Base-by-base conservation (phyloP, 352 stramenopile species). In the Phytophthora constricta region DNA sequence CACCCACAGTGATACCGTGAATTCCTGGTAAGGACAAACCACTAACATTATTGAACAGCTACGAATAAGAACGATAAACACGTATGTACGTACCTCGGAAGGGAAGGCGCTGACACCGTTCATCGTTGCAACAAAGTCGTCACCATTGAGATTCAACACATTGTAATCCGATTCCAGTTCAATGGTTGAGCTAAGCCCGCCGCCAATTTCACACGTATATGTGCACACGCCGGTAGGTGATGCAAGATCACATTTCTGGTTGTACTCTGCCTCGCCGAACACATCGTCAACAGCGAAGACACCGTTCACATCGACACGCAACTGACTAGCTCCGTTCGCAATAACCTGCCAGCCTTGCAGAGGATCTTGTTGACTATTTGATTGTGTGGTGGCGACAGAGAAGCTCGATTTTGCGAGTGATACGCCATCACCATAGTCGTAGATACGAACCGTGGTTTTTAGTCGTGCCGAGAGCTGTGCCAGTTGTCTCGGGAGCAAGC, bases 1-100 rank as follows among this genome's bases (percentile, higher is more conserved):
- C 23, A 91, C 79, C 84, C 84, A 91, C 23, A 91, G 58, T 22
- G 81, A 90, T 4, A 89, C 20, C 1, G 83, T 89, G 19, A 90
- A 76, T 8, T 62, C 72, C 81, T 88, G 71, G 16, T 54, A 45
- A 49, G 22, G 27, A 57, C 14, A 23, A 56, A 4, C 31, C n/a
- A n/a, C 7, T 37, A 58, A 58, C 5, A 34, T 23, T 51, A 33
- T 63, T 17, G 58, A 37, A 8, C 23, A 16, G 16, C 20, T 37
- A 9, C 26, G 22, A 20, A 19, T 10, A 11, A n/a, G 10, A 11
- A 51, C 42, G 39, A 16, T 8, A 8, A 34, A 7, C 23, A 43
- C 3, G 53, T 7, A 37, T 9, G 4, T 23, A 62, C 68, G 25
- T 70, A 87, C 83, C 10, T 63, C 68, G 17, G 61, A 76, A 0